Conservation (phyloP, 2,329 filamentous ascomycete genomes). For the Aspergillus intermedius region DNA sequence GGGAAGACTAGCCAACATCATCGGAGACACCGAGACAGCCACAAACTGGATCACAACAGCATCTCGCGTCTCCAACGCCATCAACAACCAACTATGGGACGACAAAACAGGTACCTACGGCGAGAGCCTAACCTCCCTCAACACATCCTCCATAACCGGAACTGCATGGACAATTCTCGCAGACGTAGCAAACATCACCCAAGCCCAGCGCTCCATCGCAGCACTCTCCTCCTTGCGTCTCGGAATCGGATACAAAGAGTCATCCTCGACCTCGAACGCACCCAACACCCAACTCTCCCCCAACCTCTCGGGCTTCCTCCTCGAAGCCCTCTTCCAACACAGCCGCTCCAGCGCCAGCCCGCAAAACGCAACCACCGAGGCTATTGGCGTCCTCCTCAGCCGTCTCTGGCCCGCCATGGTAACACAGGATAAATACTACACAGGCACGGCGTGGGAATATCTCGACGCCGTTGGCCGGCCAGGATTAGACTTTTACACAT, state of each 20-base stretch:
- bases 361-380: conserved; percentile 17
- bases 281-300: conserved; percentile 33
- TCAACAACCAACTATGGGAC: conserved; percentile 11
- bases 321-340: conserved; percentile 29
- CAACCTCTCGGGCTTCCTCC: conserved; percentile 42
- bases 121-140: neutral
- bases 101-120: conserved; percentile 3
- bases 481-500: conserved; percentile 39
- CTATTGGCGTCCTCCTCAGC: conserved; percentile 26
- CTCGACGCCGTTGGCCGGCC: conserved; percentile 33
- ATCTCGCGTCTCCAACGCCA: conserved; percentile 1
- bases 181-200: conserved; percentile 21
- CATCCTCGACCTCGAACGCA: conserved; percentile 11
- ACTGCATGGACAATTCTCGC: conserved; percentile 7
- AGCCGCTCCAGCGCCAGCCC: conserved; percentile 1
- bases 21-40: conserved; percentile 5
- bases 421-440: conserved; percentile 26
- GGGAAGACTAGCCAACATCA: conserved; percentile 4
- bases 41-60: neutral
- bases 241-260: conserved; percentile 33
- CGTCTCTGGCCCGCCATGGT: conserved; percentile 41
- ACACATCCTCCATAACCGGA: conserved; percentile 4
- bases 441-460: conserved; percentile 44
- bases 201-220: conserved; percentile 23
- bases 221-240: conserved; percentile 25